Evolutionary conservation across 192 early-diverging fungal species (phyloP), one percentile per base, ranked within the genome.

Genomic region (Helicostylum pulchrum): DNA sequence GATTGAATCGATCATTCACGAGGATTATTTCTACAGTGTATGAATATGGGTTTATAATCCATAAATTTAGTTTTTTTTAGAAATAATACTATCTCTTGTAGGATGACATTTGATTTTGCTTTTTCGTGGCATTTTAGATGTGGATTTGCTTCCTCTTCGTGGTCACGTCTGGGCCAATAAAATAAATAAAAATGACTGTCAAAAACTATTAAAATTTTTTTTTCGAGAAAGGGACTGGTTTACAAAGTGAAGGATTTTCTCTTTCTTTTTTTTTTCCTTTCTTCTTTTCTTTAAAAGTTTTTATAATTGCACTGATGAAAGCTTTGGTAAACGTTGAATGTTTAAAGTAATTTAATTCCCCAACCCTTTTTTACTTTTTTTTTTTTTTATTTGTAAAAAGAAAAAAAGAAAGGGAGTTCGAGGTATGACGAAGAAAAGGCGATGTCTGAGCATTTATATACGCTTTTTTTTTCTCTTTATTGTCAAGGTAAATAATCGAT

Each of bases 251-350:
- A 58, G 17, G 34, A 57, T 10, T 1, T 58, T 58, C 23, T 58
- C 44, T 10, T 34, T 20, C 6, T 42, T 20, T 21, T 58, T 44
- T 57, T 6, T 21, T 43, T 21, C 6, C 12, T 8, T 20, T n/a
- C 21, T 58, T 59, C 43, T 44, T 59, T 59, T 39, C 43, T 58
- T 43, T 43, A 21, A 23, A 32, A 17, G 34, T n/a, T 36, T 26
- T 56, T 36, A 19, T 58, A n/a, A 15, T 55, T 59, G 56, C 56
- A 14, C 32, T 59, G 56, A 59, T 59, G 56, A 59, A 45, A 20
- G 21, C 42, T 59, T 59, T 59, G 56, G 56, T 59, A 59, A 59
- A 43, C 56, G 56, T 59, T 42, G 6, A 20, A 36, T 17, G 19
- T 56, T 36, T 39, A 56, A 56, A 56, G 32, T 32, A 36, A 56